phyloP scores from a whole-genome alignment of 2,329 filamentous ascomycete genomes.

The Torrubiella hemipterigena region DNA sequence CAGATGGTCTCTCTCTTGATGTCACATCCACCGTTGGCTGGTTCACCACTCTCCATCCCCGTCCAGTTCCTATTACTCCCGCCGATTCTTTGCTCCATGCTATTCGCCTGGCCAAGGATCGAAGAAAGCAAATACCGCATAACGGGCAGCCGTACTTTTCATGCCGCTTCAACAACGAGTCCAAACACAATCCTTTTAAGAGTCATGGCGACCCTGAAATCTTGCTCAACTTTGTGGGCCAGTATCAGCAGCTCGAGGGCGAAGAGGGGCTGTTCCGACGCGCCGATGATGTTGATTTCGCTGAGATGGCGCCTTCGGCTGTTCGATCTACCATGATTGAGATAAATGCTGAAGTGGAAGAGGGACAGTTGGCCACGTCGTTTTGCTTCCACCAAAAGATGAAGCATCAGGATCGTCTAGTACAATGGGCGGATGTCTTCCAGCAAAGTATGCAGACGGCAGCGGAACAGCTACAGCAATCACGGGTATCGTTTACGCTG shows the following conservation, averaged over 20 bases:
- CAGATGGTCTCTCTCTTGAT: constrained; percentile 14
- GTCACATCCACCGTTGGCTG: constrained; percentile 22
- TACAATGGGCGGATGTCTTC: constrained; percentile 28
- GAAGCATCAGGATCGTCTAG: not conserved
- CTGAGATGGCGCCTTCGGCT: constrained; percentile 14
- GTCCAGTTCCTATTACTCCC: constrained; percentile 9
- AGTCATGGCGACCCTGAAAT: constrained; percentile 14
- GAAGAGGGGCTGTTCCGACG: constrained; percentile 13
- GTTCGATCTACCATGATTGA: not conserved
- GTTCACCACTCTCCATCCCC: constrained; percentile 23
- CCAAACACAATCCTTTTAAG: constrained; percentile 5
- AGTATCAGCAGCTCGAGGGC: constrained; percentile 17
- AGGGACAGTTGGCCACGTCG: not conserved
- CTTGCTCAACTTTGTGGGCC: constrained; percentile 15
- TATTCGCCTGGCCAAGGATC: constrained; percentile 9
- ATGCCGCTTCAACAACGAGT: constrained; percentile 4
- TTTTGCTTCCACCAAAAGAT: not conserved
- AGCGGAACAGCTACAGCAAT: constrained; percentile 22
- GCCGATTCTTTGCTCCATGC: constrained; percentile 4
- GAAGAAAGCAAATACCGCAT: not conserved
- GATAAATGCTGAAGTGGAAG: not conserved
- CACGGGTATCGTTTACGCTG: constrained; percentile 25
- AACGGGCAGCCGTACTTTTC: constrained; percentile 6
- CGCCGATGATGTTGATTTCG: not conserved
- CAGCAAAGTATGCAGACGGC: constrained; percentile 27